A percentile compares a stretch with the other conserved stretches of the same genome.
Conservation (phyloP, 768 basidiomycete species). For the Pisolithus sp. region DNA sequence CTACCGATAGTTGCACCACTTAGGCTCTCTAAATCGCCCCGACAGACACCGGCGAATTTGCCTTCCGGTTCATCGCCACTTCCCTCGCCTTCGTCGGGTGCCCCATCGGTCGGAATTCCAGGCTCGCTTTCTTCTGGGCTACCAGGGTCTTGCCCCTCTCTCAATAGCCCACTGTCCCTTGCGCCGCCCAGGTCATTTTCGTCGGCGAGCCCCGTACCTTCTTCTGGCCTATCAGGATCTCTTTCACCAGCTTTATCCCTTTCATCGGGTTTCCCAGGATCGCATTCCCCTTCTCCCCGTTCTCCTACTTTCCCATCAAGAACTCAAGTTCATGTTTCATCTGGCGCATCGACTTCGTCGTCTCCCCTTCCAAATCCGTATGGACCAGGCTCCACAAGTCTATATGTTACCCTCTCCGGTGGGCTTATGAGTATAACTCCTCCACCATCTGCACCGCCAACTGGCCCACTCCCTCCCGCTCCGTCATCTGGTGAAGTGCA, state of each 20-base stretch:
- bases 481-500: background rate
- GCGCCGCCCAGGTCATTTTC: slow-evolving; percentile 4
- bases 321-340: background rate
- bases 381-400: background rate
- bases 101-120: slow-evolving; percentile 3
- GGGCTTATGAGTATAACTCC: background rate
- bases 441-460: slow-evolving; percentile 6
- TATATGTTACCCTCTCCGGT: background rate
- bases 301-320: slow-evolving; percentile 11
- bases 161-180: slow-evolving; percentile 2
- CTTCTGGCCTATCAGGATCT: slow-evolving; percentile 3
- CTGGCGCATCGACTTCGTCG: slow-evolving; percentile 5
- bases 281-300: slow-evolving; percentile 18
- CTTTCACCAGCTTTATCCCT: slow-evolving; percentile 6
- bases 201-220: background rate
- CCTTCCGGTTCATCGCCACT: slow-evolving; percentile 11
- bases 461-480: slow-evolving; percentile 7
- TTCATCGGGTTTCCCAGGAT: slow-evolving; percentile 13
- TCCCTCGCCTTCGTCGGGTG: background rate
- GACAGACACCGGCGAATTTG: slow-evolving; percentile 13
- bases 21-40: slow-evolving; percentile 21
- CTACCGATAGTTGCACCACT: slow-evolving; percentile 19
- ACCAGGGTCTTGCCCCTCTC: slow-evolving; percentile 7
- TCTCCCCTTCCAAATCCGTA: slow-evolving; percentile 6
- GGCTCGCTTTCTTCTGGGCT: slow-evolving; percentile 9